Conservation (phyloP, 2,329 filamentous ascomycete genomes). For the Exophiala sideris region DNA sequence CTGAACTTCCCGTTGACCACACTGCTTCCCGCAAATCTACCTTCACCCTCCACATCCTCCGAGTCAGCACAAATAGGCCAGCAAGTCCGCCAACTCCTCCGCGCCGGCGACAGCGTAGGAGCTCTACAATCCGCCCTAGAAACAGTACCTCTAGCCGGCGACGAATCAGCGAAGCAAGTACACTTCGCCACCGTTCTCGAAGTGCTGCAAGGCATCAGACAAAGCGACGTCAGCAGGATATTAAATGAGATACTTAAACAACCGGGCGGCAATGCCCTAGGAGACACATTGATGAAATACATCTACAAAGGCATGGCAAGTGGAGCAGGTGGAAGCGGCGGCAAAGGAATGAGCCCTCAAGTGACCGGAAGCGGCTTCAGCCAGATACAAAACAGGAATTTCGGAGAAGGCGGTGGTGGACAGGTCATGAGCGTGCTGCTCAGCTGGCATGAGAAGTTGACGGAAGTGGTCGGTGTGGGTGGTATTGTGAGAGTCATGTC, state of each 20-base stretch:
- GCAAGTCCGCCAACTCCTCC: conserved; percentile 82
- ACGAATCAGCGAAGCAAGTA: conserved; percentile 64
- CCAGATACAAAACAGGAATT: conserved; percentile 62
- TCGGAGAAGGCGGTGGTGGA: conserved; percentile 66
- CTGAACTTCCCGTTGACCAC: conserved; percentile 87
- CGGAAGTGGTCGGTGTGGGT: conserved; percentile 86
- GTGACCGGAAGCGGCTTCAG: conserved; percentile 71
- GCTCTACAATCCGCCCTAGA: conserved; percentile 81
- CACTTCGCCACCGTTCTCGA: conserved; percentile 87
- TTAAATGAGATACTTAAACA: conserved; percentile 75
- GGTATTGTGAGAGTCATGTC: conserved; percentile 95
- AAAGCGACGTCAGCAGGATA: conserved; percentile 89
- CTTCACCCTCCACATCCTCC: conserved; percentile 67
- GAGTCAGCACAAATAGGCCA: conserved; percentile 74
- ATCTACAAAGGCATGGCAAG: conserved; percentile 55
- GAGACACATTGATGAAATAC: conserved; percentile 98
- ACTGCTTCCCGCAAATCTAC: conserved; percentile 68
- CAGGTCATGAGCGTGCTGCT: conserved; percentile 93
- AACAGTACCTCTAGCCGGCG: conserved; percentile 67
- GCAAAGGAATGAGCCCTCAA: conserved; percentile 55
- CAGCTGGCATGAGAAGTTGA: conserved; percentile 98
- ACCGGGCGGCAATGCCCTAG: conserved; percentile 74
- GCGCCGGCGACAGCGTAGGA: conserved; percentile 82
- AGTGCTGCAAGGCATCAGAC: conserved; percentile 92
- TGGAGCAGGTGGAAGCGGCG: conserved; percentile 17